Evolutionary conservation across 2,329 filamentous ascomycete genomes (phyloP).

Genomic region (Aciculosporium take): DNA sequence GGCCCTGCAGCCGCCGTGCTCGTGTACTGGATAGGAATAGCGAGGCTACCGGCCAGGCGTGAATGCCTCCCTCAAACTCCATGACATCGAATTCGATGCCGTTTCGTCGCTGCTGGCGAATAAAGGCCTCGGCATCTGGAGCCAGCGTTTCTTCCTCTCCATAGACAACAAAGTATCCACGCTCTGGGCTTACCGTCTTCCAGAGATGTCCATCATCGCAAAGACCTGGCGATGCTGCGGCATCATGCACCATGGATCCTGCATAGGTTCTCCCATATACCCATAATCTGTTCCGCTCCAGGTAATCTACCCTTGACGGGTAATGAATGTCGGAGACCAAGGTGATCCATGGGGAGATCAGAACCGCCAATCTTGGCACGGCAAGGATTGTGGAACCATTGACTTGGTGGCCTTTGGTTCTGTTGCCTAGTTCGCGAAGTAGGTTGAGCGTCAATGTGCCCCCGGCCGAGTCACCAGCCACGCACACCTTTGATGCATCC

Average conservation of each 20-base stretch:
- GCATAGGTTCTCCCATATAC: constrained; percentile 56
- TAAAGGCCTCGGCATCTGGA: constrained; percentile 49
- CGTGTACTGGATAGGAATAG: constrained; percentile 37
- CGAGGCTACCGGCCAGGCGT: constrained; percentile 68
- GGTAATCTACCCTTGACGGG: constrained; percentile 61
- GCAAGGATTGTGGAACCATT: constrained; percentile 12
- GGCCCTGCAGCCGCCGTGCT: constrained; percentile 37
- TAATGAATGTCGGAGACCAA: constrained; percentile 53
- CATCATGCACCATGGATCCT: constrained; percentile 26
- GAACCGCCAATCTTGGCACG: constrained; percentile 40
- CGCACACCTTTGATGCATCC: constrained; percentile 48
- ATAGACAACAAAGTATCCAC: constrained; percentile 57
- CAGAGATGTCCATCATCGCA: constrained; percentile 54
- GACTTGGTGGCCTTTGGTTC: neutral
- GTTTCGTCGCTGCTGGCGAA: constrained; percentile 38
- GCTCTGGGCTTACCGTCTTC: constrained; percentile 48
- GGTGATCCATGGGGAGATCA: constrained; percentile 73
- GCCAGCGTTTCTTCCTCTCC: constrained; percentile 68
- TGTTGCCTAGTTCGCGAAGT: constrained; percentile 48
- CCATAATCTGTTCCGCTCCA: constrained; percentile 52
- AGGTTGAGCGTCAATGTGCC: constrained; percentile 60
- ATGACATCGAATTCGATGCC: constrained; percentile 40
- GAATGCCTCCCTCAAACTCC: constrained; percentile 53
- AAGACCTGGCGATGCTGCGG: constrained; percentile 48
- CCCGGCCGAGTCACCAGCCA: constrained; percentile 70